Percentiles rank a stretch among this genome's conserved stretches.
phyloP scores from a whole-genome alignment of 305 asterid genomes.

The Fraxinus sp. region DNA sequence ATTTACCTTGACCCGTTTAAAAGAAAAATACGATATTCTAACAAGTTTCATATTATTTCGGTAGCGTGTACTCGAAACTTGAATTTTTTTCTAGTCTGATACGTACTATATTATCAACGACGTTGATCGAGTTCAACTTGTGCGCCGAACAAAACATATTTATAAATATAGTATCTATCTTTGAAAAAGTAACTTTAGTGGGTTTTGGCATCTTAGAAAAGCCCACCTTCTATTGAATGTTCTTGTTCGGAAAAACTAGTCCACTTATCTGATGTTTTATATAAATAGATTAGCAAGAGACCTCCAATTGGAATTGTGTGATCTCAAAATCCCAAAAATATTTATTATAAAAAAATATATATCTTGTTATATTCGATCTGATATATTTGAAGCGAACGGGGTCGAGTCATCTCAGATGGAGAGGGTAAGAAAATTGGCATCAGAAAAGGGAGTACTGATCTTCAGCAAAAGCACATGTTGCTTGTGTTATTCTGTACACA shows the following conservation, averaged over 20 bases:
- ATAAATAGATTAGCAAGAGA: constrained; percentile 41
- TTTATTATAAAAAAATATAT: no score
- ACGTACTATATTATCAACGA: not conserved
- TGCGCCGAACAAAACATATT: not conserved
- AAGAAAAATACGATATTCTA: not conserved
- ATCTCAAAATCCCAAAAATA: not conserved
- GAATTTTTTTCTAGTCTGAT: not conserved
- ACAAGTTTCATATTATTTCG: not conserved
- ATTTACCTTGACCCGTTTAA: not conserved
- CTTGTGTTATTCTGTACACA: constrained; percentile 63
- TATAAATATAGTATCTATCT: constrained; percentile 21
- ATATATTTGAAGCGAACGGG: not conserved
- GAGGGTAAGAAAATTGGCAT: constrained; percentile 45
- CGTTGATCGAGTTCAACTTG: not conserved
- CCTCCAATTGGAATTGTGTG: not conserved
- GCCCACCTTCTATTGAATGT: constrained; percentile 32
- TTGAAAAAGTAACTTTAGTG: constrained; percentile 33
- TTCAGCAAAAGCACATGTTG: constrained; percentile 71
- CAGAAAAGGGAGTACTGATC: constrained; percentile 59
- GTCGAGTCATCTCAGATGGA: constrained; percentile 41
- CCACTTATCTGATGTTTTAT: constrained; percentile 11
- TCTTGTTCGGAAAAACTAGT: constrained; percentile 17
- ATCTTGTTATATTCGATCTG: not conserved
- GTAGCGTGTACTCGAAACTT: not conserved
- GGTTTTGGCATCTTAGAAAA: constrained; percentile 30